Conservation (phyloP, 2,329 filamentous ascomycete genomes). For the Fusarium sacchari region DNA sequence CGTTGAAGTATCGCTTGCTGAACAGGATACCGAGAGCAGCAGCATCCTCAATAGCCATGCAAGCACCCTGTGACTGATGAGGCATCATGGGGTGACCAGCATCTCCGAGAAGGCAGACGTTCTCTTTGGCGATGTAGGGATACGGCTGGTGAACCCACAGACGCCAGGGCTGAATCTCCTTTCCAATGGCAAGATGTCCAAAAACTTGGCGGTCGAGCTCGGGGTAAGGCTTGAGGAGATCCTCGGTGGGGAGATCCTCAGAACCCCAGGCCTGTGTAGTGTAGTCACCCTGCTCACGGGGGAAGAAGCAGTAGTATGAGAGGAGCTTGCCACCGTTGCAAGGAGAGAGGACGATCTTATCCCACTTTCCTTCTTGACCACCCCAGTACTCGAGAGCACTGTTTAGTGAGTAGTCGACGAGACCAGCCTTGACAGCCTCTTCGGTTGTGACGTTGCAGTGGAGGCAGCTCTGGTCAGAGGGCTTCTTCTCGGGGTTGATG, state of each 20-base stretch:
- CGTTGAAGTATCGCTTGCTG: constrained; percentile 56
- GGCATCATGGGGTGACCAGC: constrained; percentile 77
- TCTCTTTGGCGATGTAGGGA: constrained; percentile 62
- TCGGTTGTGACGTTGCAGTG: constrained; percentile 72
- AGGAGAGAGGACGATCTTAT: constrained; percentile 77
- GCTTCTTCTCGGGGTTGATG: constrained; percentile 67
- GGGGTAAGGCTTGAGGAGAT: constrained; percentile 69
- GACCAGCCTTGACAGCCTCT: constrained; percentile 67
- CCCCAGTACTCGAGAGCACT: constrained; percentile 76
- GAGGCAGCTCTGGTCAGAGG: constrained; percentile 69
- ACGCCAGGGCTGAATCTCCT: constrained; percentile 72
- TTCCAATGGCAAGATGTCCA: constrained; percentile 66
- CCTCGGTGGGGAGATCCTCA: constrained; percentile 62
- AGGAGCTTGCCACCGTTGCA: constrained; percentile 73
- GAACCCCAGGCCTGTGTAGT: constrained; percentile 68
- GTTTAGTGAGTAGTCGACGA: constrained; percentile 70
- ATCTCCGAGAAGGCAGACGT: constrained; percentile 70
- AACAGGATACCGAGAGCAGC: constrained; percentile 72
- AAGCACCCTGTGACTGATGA: constrained; percentile 75
- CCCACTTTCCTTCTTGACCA: constrained; percentile 68
- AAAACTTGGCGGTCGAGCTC: constrained; percentile 68
- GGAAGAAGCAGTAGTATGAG: constrained; percentile 78
- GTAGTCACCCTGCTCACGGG: constrained; percentile 60
- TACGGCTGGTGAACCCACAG: constrained; percentile 71
- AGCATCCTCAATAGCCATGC: constrained; percentile 75